These are phyloP conservation scores for Torulaspora quercuum DNA, from an alignment of 805 yeast species.

Conservation along the genomic window DNA sequence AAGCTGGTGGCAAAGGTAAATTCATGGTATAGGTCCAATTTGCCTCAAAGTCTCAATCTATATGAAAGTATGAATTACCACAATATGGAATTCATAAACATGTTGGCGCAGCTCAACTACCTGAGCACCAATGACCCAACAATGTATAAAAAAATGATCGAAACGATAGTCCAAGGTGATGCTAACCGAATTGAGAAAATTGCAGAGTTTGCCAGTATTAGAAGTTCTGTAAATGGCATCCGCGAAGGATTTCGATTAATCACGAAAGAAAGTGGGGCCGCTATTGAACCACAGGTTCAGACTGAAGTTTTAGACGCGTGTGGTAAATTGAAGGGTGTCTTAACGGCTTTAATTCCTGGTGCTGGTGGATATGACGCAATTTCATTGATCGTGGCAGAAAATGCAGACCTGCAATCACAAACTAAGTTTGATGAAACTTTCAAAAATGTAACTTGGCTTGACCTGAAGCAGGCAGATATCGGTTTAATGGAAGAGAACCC, in stretches of 20 bases:
- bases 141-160: slow-evolving; percentile 36
- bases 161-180: slow-evolving; percentile 16
- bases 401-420: slow-evolving; percentile 35
- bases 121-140: slow-evolving; percentile 34
- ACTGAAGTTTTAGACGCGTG: slow-evolving; percentile 63
- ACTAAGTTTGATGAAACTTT: slow-evolving; percentile 37
- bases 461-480: slow-evolving; percentile 55
- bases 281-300: slow-evolving; percentile 82
- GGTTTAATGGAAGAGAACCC: slow-evolving; percentile 55
- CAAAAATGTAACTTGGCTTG: slow-evolving; percentile 60
- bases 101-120: slow-evolving; percentile 43
- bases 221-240: slow-evolving; percentile 45
- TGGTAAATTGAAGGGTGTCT: slow-evolving; percentile 59
- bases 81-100: slow-evolving; percentile 54
- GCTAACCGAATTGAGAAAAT: slow-evolving; percentile 12
- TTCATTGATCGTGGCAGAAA: slow-evolving; percentile 58
- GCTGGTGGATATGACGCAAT: slow-evolving; percentile 98
- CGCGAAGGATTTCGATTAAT: slow-evolving; percentile 57
- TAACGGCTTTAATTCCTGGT: slow-evolving; percentile 98
- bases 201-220: slow-evolving; percentile 37
- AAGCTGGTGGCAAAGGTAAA: slow-evolving; percentile 75
- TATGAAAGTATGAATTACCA: slow-evolving; percentile 56
- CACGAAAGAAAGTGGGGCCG: slow-evolving; percentile 68
- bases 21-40: slow-evolving; percentile 58
- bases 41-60: slow-evolving; percentile 47